Evolutionary conservation across 2,329 filamentous ascomycete species (phyloP), one percentile per base, ranked within the genome.

Genomic region (Penicillium hordei): DNA sequence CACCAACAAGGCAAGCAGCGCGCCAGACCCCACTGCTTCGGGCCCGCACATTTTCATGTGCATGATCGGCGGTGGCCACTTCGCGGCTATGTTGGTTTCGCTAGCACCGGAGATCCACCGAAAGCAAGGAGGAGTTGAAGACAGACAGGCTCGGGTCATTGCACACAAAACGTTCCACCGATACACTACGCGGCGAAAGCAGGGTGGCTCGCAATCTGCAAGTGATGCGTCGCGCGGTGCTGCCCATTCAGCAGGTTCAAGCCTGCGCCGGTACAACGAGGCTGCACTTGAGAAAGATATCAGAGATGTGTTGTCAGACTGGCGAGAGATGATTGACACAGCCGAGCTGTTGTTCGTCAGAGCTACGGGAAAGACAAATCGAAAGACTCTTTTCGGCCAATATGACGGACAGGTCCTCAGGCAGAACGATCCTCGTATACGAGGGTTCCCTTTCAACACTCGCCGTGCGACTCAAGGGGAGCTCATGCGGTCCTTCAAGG

Each of bases 1-100:
- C 21, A 55, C 65, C 19, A 74, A 75, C 64, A 68, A 75, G 66
- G 64, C 67, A 19, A 66, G 73, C 3, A 67, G 76, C 23, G 74
- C 64, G 25, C 60, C 61, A n/a, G 61, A 83, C 60, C 78, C 83
- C 2, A 76, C 81, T 38, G 38, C 65, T 21, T 57, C 86, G 25
- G 87, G 88, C 8, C 91, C 92, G 2, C 93, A 97, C 71, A 86
- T 96, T 49, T 97, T 99, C 71, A 83, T 99, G 48, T 97, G 93
- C 76, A 99, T 99, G 94, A 96, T 99, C 50, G 94, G 94, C 25
- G 94, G 94, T 59, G 94, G 94, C 0, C 94, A 99, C 73, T 99
- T 99, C 71, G 94, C 94, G 0, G 94, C 90, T 50, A 97, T 97
- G 93, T 82, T 97, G 12, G 90, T 99, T 12, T 92, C 92, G 0